Base-by-base conservation (phyloP, 139 green algal species). In the Monoraphidium neglectum region DNA sequence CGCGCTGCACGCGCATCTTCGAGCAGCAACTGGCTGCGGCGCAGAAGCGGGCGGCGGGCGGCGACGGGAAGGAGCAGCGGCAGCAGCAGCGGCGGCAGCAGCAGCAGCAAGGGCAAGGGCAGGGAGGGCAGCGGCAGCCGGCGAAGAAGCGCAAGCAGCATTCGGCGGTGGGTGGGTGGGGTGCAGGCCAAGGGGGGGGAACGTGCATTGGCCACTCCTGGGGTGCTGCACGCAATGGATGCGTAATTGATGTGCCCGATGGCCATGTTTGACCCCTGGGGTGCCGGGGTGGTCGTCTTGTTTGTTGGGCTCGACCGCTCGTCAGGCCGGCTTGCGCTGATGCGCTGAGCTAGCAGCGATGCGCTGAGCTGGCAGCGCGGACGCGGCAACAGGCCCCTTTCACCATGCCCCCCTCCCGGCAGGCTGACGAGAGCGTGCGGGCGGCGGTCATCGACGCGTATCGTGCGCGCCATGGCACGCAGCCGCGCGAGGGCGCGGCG, bases 391-490 rank as follows among this genome's bases (percentile, higher is more conserved):
- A 12, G 12, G 8, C 43, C 8, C 8, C 43, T 12, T 8, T 8
- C 43, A 8, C 43, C 43, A 8, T 51, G 8, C 43, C 43, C 43
- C 43, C 43, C 43, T 12, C 12, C 43, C 43, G n/a, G n/a, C 43
- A 51, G 43, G 43, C 12, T 8, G 43, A 51, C 43, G 8, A 8
- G 8, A 12, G 43, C 46, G 26, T 79, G 73, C 46, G 73, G 5
- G 73, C 65, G 43, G 46, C 51, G 37, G 24, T 62, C 13, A 79
- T 79, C 15, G 49, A 79, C 62, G 35, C 40, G 21, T 79, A 79
- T 49, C 70, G 73, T 18, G 63, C 73, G 21, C 47, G 73, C 12
- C 37, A 64, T 13, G 28, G 57, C 62, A 63, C 2, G 32, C 28
- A 68, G 73, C 62, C 72, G 68, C 40, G 68, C 13, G 30, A 79